Evolutionary conservation across 805 yeast species (phyloP).

Genomic region (Starmerella bombi): DNA sequence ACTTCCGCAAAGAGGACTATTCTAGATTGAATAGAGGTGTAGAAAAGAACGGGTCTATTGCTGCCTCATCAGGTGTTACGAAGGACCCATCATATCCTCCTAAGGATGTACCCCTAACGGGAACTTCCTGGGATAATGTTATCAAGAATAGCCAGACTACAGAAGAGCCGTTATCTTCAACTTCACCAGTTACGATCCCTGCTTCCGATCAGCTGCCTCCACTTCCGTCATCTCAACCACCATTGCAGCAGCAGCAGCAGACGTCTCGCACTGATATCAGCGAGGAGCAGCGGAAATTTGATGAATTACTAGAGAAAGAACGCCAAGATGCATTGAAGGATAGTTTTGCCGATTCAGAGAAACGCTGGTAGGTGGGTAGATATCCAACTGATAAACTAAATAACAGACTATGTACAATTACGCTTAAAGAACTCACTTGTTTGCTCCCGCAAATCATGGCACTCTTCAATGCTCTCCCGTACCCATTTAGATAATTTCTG

Average conservation of each 20-base stretch:
- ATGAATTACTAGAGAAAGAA: slow-evolving; percentile 17
- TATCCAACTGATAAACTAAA: too few relatives aligned
- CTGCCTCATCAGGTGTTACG: background rate
- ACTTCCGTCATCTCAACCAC: background rate
- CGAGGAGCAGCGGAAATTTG: slow-evolving; percentile 16
- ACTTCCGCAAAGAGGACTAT: background rate
- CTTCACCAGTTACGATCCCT: background rate
- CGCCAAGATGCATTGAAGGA: slow-evolving; percentile 9
- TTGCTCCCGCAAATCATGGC: background rate
- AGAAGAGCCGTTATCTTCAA: too few relatives aligned
- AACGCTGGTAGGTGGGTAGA: slow-evolving; percentile 15
- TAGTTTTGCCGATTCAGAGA: slow-evolving; percentile 19
- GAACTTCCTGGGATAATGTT: slow-evolving; percentile 16
- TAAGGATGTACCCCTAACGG: slow-evolving; percentile 3
- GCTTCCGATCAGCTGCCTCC: background rate
- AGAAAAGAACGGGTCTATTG: slow-evolving; percentile 1
- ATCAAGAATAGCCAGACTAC: slow-evolving; percentile 1
- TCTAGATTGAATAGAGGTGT: background rate
- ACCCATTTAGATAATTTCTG: slow-evolving; percentile 67
- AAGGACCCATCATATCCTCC: too few relatives aligned
- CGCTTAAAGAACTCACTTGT: slow-evolving; percentile 6
- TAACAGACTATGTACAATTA: background rate
- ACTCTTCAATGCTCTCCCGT: slow-evolving; percentile 27
- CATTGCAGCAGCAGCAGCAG: background rate
- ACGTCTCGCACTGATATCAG: background rate